Conservation (phyloP, 306 rosid genomes). For the Erythrophleum fordii region DNA sequence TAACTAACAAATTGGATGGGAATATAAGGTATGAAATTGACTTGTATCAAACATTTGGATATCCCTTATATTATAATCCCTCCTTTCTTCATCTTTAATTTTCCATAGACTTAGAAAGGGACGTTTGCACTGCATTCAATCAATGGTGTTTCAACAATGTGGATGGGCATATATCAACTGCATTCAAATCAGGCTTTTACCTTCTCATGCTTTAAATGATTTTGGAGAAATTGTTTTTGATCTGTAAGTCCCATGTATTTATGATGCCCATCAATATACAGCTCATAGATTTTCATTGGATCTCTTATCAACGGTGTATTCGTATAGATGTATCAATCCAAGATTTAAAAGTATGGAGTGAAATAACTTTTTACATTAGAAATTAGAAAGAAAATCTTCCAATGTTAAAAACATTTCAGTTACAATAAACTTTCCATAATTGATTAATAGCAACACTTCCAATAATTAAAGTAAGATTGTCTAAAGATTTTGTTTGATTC, state of each 20-base stretch:
- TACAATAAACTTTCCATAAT: neutral
- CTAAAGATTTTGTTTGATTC: too few relatives aligned
- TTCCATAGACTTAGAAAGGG: neutral
- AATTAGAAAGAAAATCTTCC: too few relatives aligned
- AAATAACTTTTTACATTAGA: too few relatives aligned
- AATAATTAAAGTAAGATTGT: too few relatives aligned
- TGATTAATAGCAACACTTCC: too few relatives aligned
- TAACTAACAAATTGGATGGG: constrained; percentile 36
- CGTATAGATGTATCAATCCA: too few relatives aligned
- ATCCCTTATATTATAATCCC: constrained; percentile 44
- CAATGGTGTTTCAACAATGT: constrained; percentile 27
- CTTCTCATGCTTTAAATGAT: neutral
- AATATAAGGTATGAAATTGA: constrained; percentile 43
- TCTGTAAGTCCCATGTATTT: neutral
- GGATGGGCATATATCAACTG: constrained; percentile 45
- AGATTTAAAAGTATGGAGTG: too few relatives aligned
- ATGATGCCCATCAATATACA: neutral
- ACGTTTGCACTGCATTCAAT: constrained; percentile 6
- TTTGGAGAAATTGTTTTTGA: too few relatives aligned
- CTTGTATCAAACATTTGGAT: constrained; percentile 33
- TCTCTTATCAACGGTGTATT: too few relatives aligned
- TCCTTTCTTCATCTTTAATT: constrained; percentile 43
- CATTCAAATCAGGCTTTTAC: constrained; percentile 6
- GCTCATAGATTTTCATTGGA: too few relatives aligned
- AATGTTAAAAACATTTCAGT: too few relatives aligned